Evolutionary conservation across 1,284 basidiomycete species (phyloP).

Genomic region (Lignosus rhinocerotis): DNA sequence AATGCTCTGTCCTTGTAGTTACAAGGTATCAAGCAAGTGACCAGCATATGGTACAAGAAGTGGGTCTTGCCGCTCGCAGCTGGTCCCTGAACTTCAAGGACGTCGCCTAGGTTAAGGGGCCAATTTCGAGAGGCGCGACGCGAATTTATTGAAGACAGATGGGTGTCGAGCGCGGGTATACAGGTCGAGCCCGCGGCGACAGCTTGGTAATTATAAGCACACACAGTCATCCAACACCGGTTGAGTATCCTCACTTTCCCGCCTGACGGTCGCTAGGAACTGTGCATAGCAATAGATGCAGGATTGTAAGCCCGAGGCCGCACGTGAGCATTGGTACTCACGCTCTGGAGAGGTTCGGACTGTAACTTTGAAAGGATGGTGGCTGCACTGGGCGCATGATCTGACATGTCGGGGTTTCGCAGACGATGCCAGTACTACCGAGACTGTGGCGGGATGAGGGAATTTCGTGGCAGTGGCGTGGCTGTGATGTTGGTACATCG

Average conservation of each 20-base stretch:
- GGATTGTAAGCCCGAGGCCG: not conserved
- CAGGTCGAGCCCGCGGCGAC: constrained; percentile 31
- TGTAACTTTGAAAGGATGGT: constrained; percentile 27
- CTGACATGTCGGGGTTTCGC: not conserved
- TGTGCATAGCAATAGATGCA: constrained; percentile 16
- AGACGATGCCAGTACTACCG: too few relatives aligned
- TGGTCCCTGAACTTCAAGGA: constrained; percentile 76
- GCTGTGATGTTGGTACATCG: too few relatives aligned
- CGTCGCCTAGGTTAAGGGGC: constrained; percentile 52
- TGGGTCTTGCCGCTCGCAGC: constrained; percentile 75
- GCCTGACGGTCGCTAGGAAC: constrained; percentile 39
- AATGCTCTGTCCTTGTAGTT: constrained; percentile 32
- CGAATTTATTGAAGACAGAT: constrained; percentile 23
- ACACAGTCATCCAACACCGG: not conserved
- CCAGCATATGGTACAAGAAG: constrained; percentile 63
- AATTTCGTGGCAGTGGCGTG: constrained; percentile 14
- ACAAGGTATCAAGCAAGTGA: constrained; percentile 59
- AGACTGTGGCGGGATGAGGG: too few relatives aligned
- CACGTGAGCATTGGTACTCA: constrained; percentile 25
- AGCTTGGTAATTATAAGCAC: constrained; percentile 12
- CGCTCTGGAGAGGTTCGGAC: constrained; percentile 49
- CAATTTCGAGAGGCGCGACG: constrained; percentile 20
- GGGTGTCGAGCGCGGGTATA: constrained; percentile 37
- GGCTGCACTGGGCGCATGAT: constrained; percentile 15
- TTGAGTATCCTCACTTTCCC: constrained; percentile 29